These are phyloP conservation scores for Venturia effusa DNA, from an alignment of 2,329 filamentous ascomycete species.

Conservation along the genomic window DNA sequence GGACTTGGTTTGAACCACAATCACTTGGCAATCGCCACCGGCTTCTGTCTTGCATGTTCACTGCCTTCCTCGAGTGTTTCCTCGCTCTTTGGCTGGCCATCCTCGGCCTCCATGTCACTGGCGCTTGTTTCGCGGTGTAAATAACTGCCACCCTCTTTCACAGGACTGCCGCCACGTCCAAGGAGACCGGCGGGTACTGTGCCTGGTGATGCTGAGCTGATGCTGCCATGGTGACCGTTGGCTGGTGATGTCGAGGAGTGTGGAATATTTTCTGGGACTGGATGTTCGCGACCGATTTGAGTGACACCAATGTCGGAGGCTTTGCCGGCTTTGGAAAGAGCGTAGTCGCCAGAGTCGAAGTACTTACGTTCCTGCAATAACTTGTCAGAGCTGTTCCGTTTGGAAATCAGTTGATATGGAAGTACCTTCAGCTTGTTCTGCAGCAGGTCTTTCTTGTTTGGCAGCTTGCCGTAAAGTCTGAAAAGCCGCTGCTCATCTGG, in stretches of 20 bases:
- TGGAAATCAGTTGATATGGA: background rate
- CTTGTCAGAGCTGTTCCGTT: background rate
- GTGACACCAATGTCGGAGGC: constrained; percentile 88
- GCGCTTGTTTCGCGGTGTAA: constrained; percentile 72
- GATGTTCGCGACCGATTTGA: constrained; percentile 87
- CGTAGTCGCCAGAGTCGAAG: constrained; percentile 94
- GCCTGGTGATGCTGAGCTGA: constrained; percentile 18
- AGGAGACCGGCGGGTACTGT: constrained; percentile 26
- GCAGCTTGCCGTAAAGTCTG: constrained; percentile 94
- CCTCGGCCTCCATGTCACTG: constrained; percentile 30
- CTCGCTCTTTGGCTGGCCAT: background rate
- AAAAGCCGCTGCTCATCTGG: constrained; percentile 95
- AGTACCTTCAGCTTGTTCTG: constrained; percentile 88
- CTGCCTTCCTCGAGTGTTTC: constrained; percentile 7
- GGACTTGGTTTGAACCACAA: background rate
- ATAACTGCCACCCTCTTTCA: constrained; percentile 76
- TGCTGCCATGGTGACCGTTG: constrained; percentile 23
- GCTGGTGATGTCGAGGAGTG: constrained; percentile 62
- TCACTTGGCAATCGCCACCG: constrained; percentile 6
- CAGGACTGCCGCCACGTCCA: constrained; percentile 60
- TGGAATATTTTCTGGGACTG: constrained; percentile 88
- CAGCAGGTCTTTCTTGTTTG: constrained; percentile 89
- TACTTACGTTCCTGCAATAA: constrained; percentile 70
- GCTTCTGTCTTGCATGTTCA: constrained; percentile 2
- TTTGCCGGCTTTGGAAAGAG: constrained; percentile 94